These are phyloP conservation scores for Sporisorium graminicola DNA, from an alignment of 1,284 basidiomycete species.

Conservation along the genomic window DNA sequence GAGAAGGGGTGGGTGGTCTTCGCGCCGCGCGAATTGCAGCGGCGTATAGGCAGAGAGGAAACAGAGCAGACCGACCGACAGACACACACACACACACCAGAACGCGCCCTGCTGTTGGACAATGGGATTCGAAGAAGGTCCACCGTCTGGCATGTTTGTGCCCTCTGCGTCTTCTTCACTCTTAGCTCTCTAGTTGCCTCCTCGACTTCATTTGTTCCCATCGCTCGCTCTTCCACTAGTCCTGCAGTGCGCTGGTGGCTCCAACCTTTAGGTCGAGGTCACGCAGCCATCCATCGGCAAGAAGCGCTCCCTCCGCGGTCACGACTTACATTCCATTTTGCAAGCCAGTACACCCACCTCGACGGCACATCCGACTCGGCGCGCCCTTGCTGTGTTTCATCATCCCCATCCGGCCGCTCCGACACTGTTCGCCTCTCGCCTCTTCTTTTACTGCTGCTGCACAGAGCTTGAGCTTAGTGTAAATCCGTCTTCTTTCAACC, in stretches of 20 bases:
- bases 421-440: background rate
- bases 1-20: no score
- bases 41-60: background rate
- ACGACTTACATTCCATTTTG: background rate
- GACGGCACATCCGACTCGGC: background rate
- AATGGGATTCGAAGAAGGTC: background rate
- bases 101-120: background rate
- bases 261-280: background rate
- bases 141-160: background rate
- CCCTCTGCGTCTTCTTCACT: background rate
- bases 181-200: background rate
- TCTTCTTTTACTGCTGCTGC: background rate
- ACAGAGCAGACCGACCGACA: background rate
- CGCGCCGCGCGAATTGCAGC: slow-evolving; percentile 17
- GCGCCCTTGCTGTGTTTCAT: background rate
- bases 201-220: background rate
- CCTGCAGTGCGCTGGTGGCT: background rate
- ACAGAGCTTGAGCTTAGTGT: background rate
- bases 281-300: background rate
- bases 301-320: background rate
- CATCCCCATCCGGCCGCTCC: background rate
- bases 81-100: no score
- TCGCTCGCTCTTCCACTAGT: background rate
- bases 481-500: background rate
- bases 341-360: background rate